These are phyloP conservation scores for Didymella segeticola DNA, from an alignment of 2,329 filamentous ascomycete genomes.

Conservation along the genomic window DNA sequence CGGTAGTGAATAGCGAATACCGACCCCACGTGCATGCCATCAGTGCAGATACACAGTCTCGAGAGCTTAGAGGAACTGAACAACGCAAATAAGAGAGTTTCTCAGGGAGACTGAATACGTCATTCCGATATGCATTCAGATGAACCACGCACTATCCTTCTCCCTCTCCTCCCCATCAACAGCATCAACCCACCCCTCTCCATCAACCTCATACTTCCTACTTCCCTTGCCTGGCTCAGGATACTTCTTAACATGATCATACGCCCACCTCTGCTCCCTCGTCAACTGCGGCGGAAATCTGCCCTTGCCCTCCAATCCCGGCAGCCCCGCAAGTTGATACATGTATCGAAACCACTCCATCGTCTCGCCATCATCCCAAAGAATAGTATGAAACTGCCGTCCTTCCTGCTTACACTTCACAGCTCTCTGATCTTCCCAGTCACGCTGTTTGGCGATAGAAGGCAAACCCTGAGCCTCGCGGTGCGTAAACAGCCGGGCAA, in stretches of 20 bases:
- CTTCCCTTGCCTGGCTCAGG: constrained; percentile 20
- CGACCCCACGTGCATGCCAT: background rate
- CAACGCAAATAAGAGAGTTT: too few species aligned
- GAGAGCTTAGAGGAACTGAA: background rate
- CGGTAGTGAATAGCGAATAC: constrained; percentile 1
- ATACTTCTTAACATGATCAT: constrained; percentile 47
- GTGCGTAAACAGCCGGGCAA: constrained; percentile 58
- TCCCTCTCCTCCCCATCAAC: background rate
- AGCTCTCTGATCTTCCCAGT: constrained; percentile 57
- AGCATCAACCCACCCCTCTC: background rate
- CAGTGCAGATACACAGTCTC: background rate
- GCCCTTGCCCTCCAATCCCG: constrained; percentile 54
- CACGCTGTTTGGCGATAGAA: constrained; percentile 35
- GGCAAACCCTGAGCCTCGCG: constrained; percentile 48
- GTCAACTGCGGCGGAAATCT: constrained; percentile 25
- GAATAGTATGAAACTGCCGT: constrained; percentile 60
- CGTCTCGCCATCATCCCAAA: constrained; percentile 62
- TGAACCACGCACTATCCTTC: constrained; percentile 11
- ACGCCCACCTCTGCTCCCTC: constrained; percentile 26
- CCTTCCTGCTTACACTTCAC: constrained; percentile 38
- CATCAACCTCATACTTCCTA: background rate
- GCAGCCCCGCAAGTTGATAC: constrained; percentile 59
- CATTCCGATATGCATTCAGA: background rate
- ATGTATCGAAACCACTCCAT: constrained; percentile 55
- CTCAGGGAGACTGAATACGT: too few species aligned